Conservation (phyloP, 176 grass and related monocot genomes). For the Ampelocalamus luodianensis region DNA sequence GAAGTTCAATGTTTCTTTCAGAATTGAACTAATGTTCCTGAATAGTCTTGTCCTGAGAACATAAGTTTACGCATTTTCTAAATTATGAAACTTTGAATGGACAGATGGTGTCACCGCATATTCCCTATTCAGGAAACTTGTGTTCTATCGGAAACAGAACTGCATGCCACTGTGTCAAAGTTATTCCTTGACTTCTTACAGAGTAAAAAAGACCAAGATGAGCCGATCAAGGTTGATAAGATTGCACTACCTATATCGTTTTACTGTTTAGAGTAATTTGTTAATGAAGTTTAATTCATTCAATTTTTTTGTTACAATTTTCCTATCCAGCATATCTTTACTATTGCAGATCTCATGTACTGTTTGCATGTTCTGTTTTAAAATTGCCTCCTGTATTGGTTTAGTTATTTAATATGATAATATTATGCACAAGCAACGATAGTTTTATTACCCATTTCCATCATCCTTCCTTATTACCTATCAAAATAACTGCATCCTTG, state of each 20-base stretch:
- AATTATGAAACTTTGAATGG: conserved; percentile 37
- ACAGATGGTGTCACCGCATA: conserved; percentile 94
- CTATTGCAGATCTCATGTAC: conserved; percentile 11
- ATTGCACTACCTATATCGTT: conserved; percentile 7
- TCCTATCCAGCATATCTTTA: background rate
- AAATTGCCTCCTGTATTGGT: background rate
- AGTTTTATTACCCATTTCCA: conserved; percentile 9
- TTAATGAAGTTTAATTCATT: conserved; percentile 9
- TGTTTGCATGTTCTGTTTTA: background rate
- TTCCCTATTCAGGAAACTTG: conserved; percentile 98
- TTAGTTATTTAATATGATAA: background rate
- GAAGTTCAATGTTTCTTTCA: background rate
- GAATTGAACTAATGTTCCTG: background rate
- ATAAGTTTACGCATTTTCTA: conserved; percentile 10
- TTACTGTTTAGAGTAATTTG: background rate
- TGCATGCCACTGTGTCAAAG: conserved; percentile 73
- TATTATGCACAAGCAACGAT: background rate
- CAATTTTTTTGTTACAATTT: background rate
- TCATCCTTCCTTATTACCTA: conserved; percentile 2
- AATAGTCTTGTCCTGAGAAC: conserved; percentile 24
- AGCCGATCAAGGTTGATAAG: conserved; percentile 65
- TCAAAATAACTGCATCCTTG: background rate
- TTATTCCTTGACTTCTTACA: conserved; percentile 66
- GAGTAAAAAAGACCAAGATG: conserved; percentile 50
- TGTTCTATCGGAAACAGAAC: conserved; percentile 68